Evolutionary conservation across 1,284 basidiomycete genomes (phyloP).

Genomic region (Amylostereum areolatum): DNA sequence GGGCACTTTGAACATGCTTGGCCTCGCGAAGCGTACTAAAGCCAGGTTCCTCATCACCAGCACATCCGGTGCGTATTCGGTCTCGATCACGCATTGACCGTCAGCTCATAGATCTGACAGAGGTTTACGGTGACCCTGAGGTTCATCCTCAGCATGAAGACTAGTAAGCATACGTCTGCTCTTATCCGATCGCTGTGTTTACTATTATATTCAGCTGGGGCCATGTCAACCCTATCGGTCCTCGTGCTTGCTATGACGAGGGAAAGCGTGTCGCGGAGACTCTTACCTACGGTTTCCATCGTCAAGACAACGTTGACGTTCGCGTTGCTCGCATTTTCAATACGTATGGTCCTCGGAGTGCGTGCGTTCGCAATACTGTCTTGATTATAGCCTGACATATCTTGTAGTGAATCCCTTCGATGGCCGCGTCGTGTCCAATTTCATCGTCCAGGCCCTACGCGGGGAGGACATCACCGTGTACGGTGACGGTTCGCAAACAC

Average conservation of each 20-base stretch:
- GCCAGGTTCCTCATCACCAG: slow-evolving; percentile 94
- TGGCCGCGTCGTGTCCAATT: slow-evolving; percentile 96
- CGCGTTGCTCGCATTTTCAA: slow-evolving; percentile 97
- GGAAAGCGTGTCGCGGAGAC: slow-evolving; percentile 96
- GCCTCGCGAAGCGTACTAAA: slow-evolving; percentile 95
- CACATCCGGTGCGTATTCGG: slow-evolving; percentile 64
- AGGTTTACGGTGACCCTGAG: slow-evolving; percentile 96
- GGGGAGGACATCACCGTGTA: slow-evolving; percentile 97
- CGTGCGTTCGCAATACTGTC: slow-evolving; percentile 15
- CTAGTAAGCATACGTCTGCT: slow-evolving; percentile 54
- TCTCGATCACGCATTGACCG: neutral
- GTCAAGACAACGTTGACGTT: slow-evolving; percentile 92
- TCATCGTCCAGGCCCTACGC: slow-evolving; percentile 93
- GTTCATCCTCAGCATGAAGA: slow-evolving; percentile 95
- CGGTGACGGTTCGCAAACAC: slow-evolving; percentile 92
- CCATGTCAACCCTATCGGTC: slow-evolving; percentile 96
- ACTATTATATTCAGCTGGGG: slow-evolving; percentile 75
- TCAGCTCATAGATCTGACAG: slow-evolving; percentile 29
- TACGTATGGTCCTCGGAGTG: slow-evolving; percentile 64
- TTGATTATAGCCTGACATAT: neutral
- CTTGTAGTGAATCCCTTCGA: slow-evolving; percentile 87
- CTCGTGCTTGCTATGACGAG: slow-evolving; percentile 97
- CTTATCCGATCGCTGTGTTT: neutral
- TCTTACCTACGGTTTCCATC: slow-evolving; percentile 89
- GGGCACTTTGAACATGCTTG: slow-evolving; percentile 97